Conservation (phyloP, 2,329 filamentous ascomycete species). For the Emmonsia crescens region DNA sequence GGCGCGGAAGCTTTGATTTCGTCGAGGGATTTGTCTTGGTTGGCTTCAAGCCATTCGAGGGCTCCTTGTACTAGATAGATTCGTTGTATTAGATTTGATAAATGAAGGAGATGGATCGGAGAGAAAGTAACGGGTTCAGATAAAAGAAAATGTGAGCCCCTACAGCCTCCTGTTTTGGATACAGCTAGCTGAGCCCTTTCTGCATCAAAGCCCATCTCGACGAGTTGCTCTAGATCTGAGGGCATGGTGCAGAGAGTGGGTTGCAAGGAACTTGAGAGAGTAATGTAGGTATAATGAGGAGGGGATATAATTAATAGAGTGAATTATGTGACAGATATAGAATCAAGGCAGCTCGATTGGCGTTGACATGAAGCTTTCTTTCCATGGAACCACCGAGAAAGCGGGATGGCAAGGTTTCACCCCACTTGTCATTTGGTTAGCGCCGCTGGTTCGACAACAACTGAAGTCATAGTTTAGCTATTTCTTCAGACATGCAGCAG, state of each 20-base stretch:
- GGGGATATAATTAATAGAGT: background rate
- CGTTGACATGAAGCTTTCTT: background rate
- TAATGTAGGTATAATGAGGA: background rate
- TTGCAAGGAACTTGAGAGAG: background rate
- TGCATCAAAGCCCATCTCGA: constrained; percentile 69
- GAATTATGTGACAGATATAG: background rate
- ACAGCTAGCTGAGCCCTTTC: constrained; percentile 73
- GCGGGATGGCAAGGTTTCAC: background rate
- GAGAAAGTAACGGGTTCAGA: background rate
- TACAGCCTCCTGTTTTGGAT: constrained; percentile 70
- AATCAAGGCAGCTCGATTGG: background rate
- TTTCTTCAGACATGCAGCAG: too few species aligned
- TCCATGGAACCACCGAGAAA: background rate
- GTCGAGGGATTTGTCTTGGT: constrained; percentile 67
- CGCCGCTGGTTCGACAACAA: background rate
- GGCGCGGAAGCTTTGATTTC: constrained; percentile 19
- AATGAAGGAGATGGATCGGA: background rate
- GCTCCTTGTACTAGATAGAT: constrained; percentile 61
- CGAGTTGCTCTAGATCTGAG: constrained; percentile 49
- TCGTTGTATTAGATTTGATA: background rate
- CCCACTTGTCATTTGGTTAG: background rate
- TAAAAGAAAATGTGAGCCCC: constrained; percentile 27
- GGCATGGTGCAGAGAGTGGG: constrained; percentile 23
- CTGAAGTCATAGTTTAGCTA: background rate
- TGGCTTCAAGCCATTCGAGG: constrained; percentile 88